Evolutionary conservation across 768 basidiomycete genomes (phyloP), one percentile per base, ranked within the genome.

Genomic region (Russula olivacea): DNA sequence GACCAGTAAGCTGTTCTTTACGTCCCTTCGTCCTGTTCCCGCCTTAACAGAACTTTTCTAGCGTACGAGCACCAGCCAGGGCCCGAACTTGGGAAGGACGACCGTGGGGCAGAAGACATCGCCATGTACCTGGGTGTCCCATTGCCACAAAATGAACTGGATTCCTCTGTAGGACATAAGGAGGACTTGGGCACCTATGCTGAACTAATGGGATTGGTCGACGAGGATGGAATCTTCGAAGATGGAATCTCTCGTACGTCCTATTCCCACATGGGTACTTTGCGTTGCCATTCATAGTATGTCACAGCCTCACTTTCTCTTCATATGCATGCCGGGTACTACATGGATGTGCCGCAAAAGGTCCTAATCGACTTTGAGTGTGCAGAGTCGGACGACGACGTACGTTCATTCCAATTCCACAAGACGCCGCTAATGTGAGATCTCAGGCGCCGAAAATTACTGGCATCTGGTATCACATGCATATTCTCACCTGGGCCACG

Each of bases 301-400:
- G 56, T 34, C 23, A n/a, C 51, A 71, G 70, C 61, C 11, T 64
- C 69, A 8, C 64, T 75, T 21, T 65, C 68, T 23, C 38, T 74
- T 23, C 64, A 65, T 47, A 58, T 72, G 59, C 61, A 69, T 53
- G 72, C 73, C 50, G 71, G 74, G 14, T 67, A 65, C 50, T 72
- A 74, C 43, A 67, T 70, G n/a, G 55, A 71, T 55, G 56, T 63
- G 25, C 55, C 61, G 12, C 72, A 73, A 57, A 64, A 66, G 9
- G 69, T 72, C 17, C 68, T 65, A 30, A 53, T 75, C 23, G 58
- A 65, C 55, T 73, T 74, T 61, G 52, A 70, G 40, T 74, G 73
- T 55, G 69, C 70, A 61, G 69, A 61, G 14, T 53, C 65, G n/a
- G 66, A 61, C 2, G 68, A 70, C 17, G 70, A 73, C 65, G 73